Conservation (phyloP, 176 grass and related monocot species). For the Elymus sibiricus region DNA sequence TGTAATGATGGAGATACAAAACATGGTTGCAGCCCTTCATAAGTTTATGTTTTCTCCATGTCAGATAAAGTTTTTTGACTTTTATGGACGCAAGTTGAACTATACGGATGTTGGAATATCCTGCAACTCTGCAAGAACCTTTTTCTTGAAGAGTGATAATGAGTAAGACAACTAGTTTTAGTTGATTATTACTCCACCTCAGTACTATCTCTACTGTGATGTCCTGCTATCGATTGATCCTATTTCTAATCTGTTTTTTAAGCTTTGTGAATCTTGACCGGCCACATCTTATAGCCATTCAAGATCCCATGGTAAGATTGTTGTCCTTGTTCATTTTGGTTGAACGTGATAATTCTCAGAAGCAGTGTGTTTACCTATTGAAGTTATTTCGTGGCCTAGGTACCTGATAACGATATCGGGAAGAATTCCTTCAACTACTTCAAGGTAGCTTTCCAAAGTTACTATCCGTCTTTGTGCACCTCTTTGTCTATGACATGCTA, state of each 20-base stretch:
- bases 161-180: constrained; percentile 45
- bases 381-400: constrained; percentile 39
- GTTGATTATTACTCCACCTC: background rate
- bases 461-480: background rate
- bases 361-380: constrained; percentile 29
- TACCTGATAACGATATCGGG: constrained; percentile 91
- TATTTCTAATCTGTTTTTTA: constrained; percentile 9
- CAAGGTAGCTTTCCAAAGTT: constrained; percentile 50
- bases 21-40: constrained; percentile 8
- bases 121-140: constrained; percentile 65
- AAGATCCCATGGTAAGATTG: constrained; percentile 89
- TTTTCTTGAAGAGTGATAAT: constrained; percentile 79
- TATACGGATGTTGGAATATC: constrained; percentile 79
- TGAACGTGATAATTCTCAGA: constrained; percentile 9
- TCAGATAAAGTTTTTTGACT: constrained; percentile 91
- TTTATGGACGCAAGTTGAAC: constrained; percentile 93
- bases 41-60: constrained; percentile 19
- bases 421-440: constrained; percentile 96
- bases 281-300: constrained; percentile 75
- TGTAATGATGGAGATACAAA: constrained; percentile 2
- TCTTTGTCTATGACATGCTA: constrained; percentile 3
- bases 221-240: constrained; percentile 4
- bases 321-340: constrained; percentile 29
- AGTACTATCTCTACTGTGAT: constrained; percentile 14
- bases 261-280: constrained; percentile 84